phyloP scores from a whole-genome alignment of 371 early-diverging fungal species.

The Actinomucor elegans region DNA sequence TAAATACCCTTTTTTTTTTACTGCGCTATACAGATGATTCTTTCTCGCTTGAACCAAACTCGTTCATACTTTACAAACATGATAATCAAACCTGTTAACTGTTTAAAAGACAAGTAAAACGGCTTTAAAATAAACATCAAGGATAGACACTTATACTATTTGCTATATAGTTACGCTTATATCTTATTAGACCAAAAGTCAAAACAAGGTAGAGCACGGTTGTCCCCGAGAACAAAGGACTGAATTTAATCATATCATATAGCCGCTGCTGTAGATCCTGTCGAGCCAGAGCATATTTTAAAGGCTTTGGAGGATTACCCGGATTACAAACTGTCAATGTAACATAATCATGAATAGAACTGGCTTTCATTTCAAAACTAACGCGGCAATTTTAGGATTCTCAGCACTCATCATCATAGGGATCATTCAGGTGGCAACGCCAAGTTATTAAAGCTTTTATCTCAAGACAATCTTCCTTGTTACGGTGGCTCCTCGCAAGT shows the following conservation, averaged over 20 bases:
- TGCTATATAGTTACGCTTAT: conserved; percentile 68
- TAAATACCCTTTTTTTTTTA: neutral
- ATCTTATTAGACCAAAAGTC: conserved; percentile 68
- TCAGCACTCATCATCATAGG: conserved; percentile 79
- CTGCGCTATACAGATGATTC: conserved; percentile 5
- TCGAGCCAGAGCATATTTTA: conserved; percentile 53
- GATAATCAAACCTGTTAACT: conserved; percentile 33
- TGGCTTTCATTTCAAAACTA: neutral
- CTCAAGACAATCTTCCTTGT: conserved; percentile 17
- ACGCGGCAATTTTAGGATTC: conserved; percentile 30
- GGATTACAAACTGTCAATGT: conserved; percentile 50
- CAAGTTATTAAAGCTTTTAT: conserved; percentile 33
- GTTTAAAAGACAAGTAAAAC: conserved; percentile 40
- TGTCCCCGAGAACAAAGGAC: no score
- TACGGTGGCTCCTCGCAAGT: conserved; percentile 56
- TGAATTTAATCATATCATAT: neutral
- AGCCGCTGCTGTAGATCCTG: conserved; percentile 60
- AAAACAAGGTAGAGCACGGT: conserved; percentile 47
- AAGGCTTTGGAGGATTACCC: conserved; percentile 27
- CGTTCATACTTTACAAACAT: conserved; percentile 17
- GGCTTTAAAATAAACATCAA: neutral
- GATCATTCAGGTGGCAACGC: conserved; percentile 85
- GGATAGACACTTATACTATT: neutral
- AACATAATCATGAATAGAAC: conserved; percentile 5
- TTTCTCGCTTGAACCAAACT: conserved; percentile 19